Conservation (phyloP, 2,329 filamentous ascomycete genomes). For the Leptographium flavum region DNA sequence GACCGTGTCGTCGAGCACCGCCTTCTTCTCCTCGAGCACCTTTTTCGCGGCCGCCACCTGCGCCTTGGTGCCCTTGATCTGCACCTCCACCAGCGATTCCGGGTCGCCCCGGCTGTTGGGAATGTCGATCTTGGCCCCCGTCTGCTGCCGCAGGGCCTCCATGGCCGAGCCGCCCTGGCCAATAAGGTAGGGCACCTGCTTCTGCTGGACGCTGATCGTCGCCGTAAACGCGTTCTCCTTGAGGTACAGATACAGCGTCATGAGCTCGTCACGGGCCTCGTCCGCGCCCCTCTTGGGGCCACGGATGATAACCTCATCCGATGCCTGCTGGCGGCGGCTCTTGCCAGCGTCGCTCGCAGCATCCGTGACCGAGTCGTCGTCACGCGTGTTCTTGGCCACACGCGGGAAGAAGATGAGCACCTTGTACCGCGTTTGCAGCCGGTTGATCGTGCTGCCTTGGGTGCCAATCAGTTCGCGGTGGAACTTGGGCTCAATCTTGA, state of each 20-base stretch:
- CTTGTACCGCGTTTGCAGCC: constrained; percentile 81
- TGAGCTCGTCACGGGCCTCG: constrained; percentile 79
- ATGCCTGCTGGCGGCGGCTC: constrained; percentile 54
- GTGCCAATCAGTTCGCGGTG: constrained; percentile 89
- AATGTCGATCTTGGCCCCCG: constrained; percentile 83
- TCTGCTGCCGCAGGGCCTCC: constrained; percentile 73
- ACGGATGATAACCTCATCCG: constrained; percentile 82
- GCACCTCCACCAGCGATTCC: constrained; percentile 64
- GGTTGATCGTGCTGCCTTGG: constrained; percentile 76
- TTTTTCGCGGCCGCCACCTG: constrained; percentile 89
- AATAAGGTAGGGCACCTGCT: constrained; percentile 86
- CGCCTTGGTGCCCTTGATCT: constrained; percentile 81
- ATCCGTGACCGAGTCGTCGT: constrained; percentile 59
- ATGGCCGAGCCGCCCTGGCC: constrained; percentile 81
- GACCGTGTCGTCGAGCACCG: constrained; percentile 81
- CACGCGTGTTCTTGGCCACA: constrained; percentile 45
- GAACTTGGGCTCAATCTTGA: constrained; percentile 89
- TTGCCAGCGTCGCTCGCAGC: constrained; percentile 53
- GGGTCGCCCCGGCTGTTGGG: constrained; percentile 64
- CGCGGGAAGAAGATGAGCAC: constrained; percentile 91
- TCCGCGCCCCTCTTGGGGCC: constrained; percentile 90
- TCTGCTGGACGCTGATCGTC: constrained; percentile 74
- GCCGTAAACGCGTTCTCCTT: constrained; percentile 75
- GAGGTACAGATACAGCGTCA: constrained; percentile 76
- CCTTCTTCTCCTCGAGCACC: constrained; percentile 71